phyloP scores from a whole-genome alignment of 148 eudicot genomes.

The Diospyros kaki region DNA sequence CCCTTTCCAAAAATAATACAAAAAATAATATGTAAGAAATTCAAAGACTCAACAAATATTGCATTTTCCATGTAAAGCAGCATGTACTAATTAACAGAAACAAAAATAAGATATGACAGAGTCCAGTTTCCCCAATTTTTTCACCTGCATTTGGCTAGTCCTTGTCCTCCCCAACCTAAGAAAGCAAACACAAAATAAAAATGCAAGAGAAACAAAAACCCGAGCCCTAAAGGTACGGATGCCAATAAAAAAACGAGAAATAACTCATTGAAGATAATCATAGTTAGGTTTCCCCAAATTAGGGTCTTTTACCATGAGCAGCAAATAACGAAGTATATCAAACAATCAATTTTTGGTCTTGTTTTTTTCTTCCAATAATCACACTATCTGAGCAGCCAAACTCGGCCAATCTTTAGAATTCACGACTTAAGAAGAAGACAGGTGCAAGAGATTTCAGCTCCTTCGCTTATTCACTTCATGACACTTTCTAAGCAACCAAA shows the following conservation, averaged over 20 bases:
- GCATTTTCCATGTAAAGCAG: no score
- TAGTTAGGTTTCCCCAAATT: neutral
- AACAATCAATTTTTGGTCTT: neutral
- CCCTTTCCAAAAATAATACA: no score
- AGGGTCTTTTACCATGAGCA: neutral
- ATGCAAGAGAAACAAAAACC: neutral
- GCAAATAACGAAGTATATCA: neutral
- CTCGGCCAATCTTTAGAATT: neutral
- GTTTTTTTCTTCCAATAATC: neutral
- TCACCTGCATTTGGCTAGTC: no score
- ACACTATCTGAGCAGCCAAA: constrained; percentile 3
- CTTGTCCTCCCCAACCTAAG: no score
- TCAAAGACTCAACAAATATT: no score
- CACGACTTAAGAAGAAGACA: no score
- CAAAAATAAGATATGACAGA: no score
- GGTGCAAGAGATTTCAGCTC: neutral
- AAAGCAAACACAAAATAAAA: neutral
- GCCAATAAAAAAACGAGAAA: neutral
- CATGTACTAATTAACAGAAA: no score
- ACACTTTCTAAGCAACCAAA: constrained; percentile 1
- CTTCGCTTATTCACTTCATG: neutral
- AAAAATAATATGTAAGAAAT: neutral
- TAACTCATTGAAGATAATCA: neutral
- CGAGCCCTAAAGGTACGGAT: neutral
- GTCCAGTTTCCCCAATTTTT: no score